Base-by-base conservation (phyloP, 2,329 filamentous ascomycete species). In the Didymella pomorum region DNA sequence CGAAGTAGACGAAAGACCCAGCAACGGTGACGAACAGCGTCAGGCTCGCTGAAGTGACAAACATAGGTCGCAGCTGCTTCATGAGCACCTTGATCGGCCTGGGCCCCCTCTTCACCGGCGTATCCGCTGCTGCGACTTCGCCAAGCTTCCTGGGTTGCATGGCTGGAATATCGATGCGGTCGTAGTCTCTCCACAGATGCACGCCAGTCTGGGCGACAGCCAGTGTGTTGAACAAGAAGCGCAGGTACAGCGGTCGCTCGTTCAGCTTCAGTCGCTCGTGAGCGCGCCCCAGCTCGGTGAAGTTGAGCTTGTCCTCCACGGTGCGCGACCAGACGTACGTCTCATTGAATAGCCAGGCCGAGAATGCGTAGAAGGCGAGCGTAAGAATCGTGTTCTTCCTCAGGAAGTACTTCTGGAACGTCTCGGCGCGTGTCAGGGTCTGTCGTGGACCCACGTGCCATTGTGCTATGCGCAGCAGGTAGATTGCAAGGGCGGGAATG, bases 391-490 rank as follows among this genome's bases (percentile, higher is more conserved):
- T 87, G 59, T 87, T 83, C 33, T 86, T 77, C 20, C 82, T 86
- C 23, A 87, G 77, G 10, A 87, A 79, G 64, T 85, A 82, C 61
- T 82, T 82, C 54, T 78, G 79, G 54, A 94, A 84, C 8, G 87
- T 89, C 58, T 89, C 82, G 66, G 89, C 82, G 45, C 86, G 83
- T 4, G 90, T 92, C 56, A 83, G 81, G 37, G 90, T 89, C 18
- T 90, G 93, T 72, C 90, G 70, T 20, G 61, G 58, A 35, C 80
- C 82, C 49, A 82, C 70, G 72, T 94, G 92, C 77, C 93, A 88
- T 75, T 93, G 89, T 43, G 90, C 88, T 70, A 97, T 92, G 71
- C 93, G 91, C 50, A 97, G 85, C 66, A 97, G 84, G 79, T 96
- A 91, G 66, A 97, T 84, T 56, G 87, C 81, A 59, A 97, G 85